Evolutionary conservation across 768 basidiomycete genomes (phyloP), one percentile per base, ranked within the genome.

Genomic region (Trichaptum fuscoviolaceum): DNA sequence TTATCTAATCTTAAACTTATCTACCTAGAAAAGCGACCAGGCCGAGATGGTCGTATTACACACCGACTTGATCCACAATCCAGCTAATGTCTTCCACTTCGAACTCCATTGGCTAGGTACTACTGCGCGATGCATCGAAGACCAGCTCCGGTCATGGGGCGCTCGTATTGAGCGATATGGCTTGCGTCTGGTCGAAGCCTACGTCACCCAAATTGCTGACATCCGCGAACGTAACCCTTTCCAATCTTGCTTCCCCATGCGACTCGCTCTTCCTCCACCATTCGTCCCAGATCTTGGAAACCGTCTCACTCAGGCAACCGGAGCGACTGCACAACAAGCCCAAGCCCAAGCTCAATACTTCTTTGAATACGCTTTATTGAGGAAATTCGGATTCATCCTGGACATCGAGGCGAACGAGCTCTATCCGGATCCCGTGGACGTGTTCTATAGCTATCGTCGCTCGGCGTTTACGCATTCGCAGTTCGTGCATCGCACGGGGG

Each of bases 51-150:
- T 93, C 20, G 84, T 96, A 34, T 81, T 98, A 26, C 96, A 98
- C 74, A 88, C 96, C 75, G 97, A 99, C 77, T 86, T 97, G 66
- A 91, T 96, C 64, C 96, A 98, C 75, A 98, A 98, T 72, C 92
- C 94, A 0, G 85, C 83, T n/a, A 96, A 91, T 30, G 93, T 92
- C 67, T 97, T 97, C 78, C 96, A 99, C 76, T 95, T 99, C 71
- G 96, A 99, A 76, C 82, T 99, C 30, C 93, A 96, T 68, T 99
- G 97, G 96, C 90, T 99, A 57, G 95, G 94, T 1, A 91, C 95
- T 1, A 95, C 95, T 0, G 94, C 95, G 25, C 86, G 92, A 24
- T 90, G 89, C 69, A 91, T 99, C 63, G 96, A 98, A 69, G 95
- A 96, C 69, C 84, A 90, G 63, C 82, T 97, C 25, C 86, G 90